Conservation (phyloP, 2,329 filamentous ascomycete species). For the Chaetomium sp. region DNA sequence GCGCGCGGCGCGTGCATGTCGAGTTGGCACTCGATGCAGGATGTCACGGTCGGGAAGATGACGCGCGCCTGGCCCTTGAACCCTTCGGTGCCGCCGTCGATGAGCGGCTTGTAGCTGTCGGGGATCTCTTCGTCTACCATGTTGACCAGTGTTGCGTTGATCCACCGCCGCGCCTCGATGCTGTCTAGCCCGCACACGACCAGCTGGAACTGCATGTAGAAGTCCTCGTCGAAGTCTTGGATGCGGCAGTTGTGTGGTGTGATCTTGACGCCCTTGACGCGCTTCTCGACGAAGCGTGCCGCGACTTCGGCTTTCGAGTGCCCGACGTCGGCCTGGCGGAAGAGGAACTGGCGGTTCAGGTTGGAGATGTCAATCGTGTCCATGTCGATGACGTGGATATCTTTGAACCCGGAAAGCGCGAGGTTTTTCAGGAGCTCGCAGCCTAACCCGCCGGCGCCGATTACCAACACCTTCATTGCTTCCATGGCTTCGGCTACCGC, state of each 20-base stretch:
- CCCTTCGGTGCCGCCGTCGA: constrained; percentile 93
- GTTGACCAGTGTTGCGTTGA: constrained; percentile 85
- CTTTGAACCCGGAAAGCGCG: constrained; percentile 88
- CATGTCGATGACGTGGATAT: constrained; percentile 99
- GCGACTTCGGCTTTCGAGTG: constrained; percentile 91
- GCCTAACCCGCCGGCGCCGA: constrained; percentile 86
- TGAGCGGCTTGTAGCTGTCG: constrained; percentile 84
- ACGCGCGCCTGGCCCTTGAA: constrained; percentile 97
- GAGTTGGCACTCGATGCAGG: constrained; percentile 95
- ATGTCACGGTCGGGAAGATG: constrained; percentile 84
- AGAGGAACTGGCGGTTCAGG: constrained; percentile 94
- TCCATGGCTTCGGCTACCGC: constrained; percentile 52
- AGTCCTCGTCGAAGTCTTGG: constrained; percentile 92
- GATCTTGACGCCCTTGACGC: constrained; percentile 86
- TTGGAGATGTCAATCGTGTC: constrained; percentile 99
- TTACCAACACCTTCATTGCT: constrained; percentile 67
- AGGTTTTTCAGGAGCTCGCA: constrained; percentile 97
- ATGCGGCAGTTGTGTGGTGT: constrained; percentile 92
- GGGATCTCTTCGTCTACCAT: constrained; percentile 80
- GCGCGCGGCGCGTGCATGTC: constrained; percentile 98
- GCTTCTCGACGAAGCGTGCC: constrained; percentile 80
- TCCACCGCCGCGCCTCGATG: constrained; percentile 97
- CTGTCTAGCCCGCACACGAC: constrained; percentile 93
- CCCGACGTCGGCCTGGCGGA: constrained; percentile 84
- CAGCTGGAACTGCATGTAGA: constrained; percentile 95